Base-by-base conservation (phyloP, 495 filamentous ascomycete species). In the Penicillium cosmopolitanum region DNA sequence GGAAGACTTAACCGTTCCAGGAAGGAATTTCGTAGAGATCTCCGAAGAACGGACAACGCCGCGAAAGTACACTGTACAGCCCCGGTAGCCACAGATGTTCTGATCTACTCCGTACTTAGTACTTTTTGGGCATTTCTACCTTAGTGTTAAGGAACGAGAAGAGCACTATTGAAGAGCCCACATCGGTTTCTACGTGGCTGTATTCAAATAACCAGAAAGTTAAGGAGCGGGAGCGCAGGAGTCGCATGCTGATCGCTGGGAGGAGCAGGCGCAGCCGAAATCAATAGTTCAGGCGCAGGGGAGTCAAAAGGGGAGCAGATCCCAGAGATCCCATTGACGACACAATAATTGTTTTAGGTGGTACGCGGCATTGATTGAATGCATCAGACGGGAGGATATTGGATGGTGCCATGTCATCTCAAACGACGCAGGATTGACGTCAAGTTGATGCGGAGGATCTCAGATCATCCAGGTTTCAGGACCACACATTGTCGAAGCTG, bases 361-460 rank as follows among this genome's bases (percentile, higher is more conserved):
- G 28, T 31, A 31, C 28, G 28, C 28, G 28, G 28, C 28, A 1
- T 31, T 31, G 28, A 31, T 31, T 31, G 28, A 31, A 31, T 8
- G 5, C 28, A 8, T 31, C 21, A 51, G 13, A 58, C 43, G 12
- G 9, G 19, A 5, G 11, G 12, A 40, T 40, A 40, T 46, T 21
- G 18, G 43, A 28, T 57, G 55, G 47, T 51, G 55, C 55, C 55
- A 57, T 57, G 55, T 57, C 55, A 51, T 57, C 57, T 21, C n/a
- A n/a, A 28, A 31, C 21, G 12, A 36, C 51, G 47, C 55, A 50
- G 34, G 18, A 44, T 57, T 71, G 68, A 71, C 68, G 68, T 71
- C 68, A 71, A 51, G 55, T 51, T 68, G 66, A 71, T 68, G 66
- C 43, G 51, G 50, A 57, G 60, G 55, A 48, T 48, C 46, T 48